phyloP scores from a whole-genome alignment of 257 asterid genomes.

The Nicotiana undulata region DNA sequence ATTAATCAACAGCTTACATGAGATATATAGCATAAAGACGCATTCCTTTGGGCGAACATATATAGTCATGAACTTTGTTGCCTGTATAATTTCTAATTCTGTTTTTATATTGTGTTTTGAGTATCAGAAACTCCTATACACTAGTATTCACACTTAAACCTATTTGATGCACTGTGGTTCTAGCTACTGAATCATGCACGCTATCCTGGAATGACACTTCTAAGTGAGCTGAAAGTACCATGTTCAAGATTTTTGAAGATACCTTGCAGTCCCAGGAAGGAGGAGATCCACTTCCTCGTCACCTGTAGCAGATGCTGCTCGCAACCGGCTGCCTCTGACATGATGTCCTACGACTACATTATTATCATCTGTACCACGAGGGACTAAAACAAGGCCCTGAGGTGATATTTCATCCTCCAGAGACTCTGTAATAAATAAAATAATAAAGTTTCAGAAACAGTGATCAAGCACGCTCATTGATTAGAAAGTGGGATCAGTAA shows the following conservation, averaged over 20 bases:
- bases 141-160: background rate
- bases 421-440: constrained; percentile 37
- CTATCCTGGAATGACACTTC: background rate
- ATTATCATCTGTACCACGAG: constrained; percentile 56
- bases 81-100: background rate
- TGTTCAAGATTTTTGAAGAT: constrained; percentile 1
- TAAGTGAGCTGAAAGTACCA: background rate
- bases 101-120: no score
- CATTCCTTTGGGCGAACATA: background rate
- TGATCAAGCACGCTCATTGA: background rate
- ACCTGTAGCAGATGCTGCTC: constrained; percentile 81
- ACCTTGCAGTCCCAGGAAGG: constrained; percentile 99
- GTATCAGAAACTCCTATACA: no score
- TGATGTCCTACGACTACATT: constrained; percentile 71
- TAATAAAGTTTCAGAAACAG: background rate
- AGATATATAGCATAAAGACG: background rate
- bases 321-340: constrained; percentile 79
- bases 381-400: constrained; percentile 89
- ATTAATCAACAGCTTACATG: background rate
- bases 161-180: background rate
- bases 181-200: background rate
- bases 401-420: constrained; percentile 89
- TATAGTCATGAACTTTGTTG: background rate
- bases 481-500: background rate
- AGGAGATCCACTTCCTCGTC: constrained; percentile 92